Conservation (phyloP, 768 basidiomycete species). For the Hortiboletus campestris region DNA sequence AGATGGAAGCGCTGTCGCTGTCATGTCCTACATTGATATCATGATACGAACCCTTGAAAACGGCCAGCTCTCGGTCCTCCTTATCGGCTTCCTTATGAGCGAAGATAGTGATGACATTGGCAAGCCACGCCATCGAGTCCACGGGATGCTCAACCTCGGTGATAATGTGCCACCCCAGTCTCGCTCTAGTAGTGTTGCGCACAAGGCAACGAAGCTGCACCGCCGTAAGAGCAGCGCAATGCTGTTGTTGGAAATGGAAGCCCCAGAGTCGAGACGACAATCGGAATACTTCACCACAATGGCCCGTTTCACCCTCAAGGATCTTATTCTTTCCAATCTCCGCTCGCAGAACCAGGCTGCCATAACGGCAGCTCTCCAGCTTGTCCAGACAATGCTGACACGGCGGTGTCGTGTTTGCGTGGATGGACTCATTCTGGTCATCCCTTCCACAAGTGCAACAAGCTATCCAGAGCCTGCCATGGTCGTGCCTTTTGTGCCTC, state of each 20-base stretch:
- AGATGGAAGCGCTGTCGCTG: slow-evolving; percentile 95
- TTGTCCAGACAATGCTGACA: slow-evolving; percentile 72
- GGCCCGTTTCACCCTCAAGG: slow-evolving; percentile 89
- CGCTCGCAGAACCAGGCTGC: slow-evolving; percentile 63
- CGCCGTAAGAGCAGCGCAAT: slow-evolving; percentile 86
- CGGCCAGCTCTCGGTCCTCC: slow-evolving; percentile 63
- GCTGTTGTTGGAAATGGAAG: slow-evolving; percentile 84
- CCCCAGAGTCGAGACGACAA: slow-evolving; percentile 64
- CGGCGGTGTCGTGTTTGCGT: slow-evolving; percentile 64
- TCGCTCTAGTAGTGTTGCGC: slow-evolving; percentile 26
- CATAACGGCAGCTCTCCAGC: slow-evolving; percentile 73
- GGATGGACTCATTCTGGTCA: slow-evolving; percentile 68
- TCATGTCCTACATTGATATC: slow-evolving; percentile 92
- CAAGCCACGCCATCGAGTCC: slow-evolving; percentile 42
- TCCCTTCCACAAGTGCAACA: slow-evolving; percentile 70
- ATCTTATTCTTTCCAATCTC: slow-evolving; percentile 79
- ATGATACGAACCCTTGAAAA: slow-evolving; percentile 74
- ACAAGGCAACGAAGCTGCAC: slow-evolving; percentile 47
- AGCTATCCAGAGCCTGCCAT: slow-evolving; percentile 64
- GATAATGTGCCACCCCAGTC: slow-evolving; percentile 35
- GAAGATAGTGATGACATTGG: slow-evolving; percentile 76
- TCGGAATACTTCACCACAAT: slow-evolving; percentile 85
- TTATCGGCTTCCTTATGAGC: slow-evolving; percentile 78
- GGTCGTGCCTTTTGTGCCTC: slow-evolving; percentile 24
- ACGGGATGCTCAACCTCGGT: slow-evolving; percentile 43